Evolutionary conservation across 805 yeast species (phyloP).

Genomic region (Ogataea salicorniae): DNA sequence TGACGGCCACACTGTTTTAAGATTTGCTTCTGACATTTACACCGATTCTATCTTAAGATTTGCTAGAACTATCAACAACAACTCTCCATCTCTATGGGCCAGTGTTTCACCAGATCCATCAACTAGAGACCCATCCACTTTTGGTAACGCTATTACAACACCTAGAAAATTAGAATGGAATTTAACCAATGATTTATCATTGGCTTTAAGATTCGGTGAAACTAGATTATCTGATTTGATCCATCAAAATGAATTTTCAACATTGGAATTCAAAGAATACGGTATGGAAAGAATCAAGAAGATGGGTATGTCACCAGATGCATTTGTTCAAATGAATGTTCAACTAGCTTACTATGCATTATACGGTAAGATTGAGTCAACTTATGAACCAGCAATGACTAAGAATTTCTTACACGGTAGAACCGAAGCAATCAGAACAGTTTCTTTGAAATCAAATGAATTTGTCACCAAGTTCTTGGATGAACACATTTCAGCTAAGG

Average conservation of each 20-base stretch:
- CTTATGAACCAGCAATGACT: conserved; percentile 97
- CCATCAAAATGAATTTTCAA: conserved; percentile 82
- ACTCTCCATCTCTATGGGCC: conserved; percentile 69
- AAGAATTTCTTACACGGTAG: conserved; percentile 83
- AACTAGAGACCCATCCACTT: conserved; percentile 36
- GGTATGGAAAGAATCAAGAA: conserved; percentile 77
- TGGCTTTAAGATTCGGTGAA: conserved; percentile 85
- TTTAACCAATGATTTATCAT: conserved; percentile 67
- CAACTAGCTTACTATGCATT: conserved; percentile 90
- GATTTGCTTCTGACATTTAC: conserved; percentile 85
- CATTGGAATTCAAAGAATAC: conserved; percentile 63
- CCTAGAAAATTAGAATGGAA: conserved; percentile 91
- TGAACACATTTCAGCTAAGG: conserved; percentile 47
- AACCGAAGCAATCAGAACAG: conserved; percentile 88
- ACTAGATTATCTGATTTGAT: conserved; percentile 83
- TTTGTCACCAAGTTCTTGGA: conserved; percentile 86
- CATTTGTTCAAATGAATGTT: conserved; percentile 89
- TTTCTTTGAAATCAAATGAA: conserved; percentile 69
- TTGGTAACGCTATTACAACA: conserved; percentile 51
- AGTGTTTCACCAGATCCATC: conserved; percentile 44
- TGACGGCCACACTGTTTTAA: conserved; percentile 88
- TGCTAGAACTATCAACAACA: conserved; percentile 75
- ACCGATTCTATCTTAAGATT: conserved; percentile 86
- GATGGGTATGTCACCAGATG: conserved; percentile 90
- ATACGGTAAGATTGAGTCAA: conserved; percentile 88